phyloP scores from a whole-genome alignment of 306 rosid genomes.

The Quercus gilva region DNA sequence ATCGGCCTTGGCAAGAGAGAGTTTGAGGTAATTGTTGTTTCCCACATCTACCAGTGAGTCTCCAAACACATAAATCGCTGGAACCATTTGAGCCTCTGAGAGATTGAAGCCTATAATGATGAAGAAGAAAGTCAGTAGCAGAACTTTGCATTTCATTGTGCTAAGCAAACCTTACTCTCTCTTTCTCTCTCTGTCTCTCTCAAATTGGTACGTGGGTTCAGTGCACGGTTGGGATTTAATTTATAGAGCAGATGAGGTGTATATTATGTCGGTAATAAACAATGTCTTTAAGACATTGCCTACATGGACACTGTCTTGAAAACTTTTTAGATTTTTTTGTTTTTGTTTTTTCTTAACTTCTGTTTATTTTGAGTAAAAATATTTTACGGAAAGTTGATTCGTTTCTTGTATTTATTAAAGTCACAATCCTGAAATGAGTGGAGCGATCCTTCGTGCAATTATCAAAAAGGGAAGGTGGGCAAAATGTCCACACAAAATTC shows the following conservation, averaged over 20 bases:
- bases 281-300: neutral
- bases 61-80: slow-evolving; percentile 70
- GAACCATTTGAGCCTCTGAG: slow-evolving; percentile 45
- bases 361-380: too few species aligned
- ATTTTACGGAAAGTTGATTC: too few species aligned
- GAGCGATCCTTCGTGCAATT: too few species aligned
- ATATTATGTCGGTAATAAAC: neutral
- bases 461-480: too few species aligned
- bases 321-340: too few species aligned
- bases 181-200: neutral
- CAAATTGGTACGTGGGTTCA: neutral
- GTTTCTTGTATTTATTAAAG: neutral
- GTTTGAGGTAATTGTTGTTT: slow-evolving; percentile 58
- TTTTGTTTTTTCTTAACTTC: too few species aligned
- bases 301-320: too few species aligned
- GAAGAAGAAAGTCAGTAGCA: slow-evolving; percentile 3
- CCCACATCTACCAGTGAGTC: slow-evolving; percentile 83
- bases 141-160: neutral
- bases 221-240: neutral
- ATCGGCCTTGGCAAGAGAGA: slow-evolving; percentile 32
- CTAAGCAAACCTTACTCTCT: neutral
- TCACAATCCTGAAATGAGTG: neutral
- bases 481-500: too few species aligned
- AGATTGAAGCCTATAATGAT: slow-evolving; percentile 6
- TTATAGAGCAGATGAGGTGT: neutral